Percentiles rank a stretch among this genome's conserved stretches.
phyloP scores from a whole-genome alignment of 805 yeast genomes.

The Candida arabinofermentans region DNA sequence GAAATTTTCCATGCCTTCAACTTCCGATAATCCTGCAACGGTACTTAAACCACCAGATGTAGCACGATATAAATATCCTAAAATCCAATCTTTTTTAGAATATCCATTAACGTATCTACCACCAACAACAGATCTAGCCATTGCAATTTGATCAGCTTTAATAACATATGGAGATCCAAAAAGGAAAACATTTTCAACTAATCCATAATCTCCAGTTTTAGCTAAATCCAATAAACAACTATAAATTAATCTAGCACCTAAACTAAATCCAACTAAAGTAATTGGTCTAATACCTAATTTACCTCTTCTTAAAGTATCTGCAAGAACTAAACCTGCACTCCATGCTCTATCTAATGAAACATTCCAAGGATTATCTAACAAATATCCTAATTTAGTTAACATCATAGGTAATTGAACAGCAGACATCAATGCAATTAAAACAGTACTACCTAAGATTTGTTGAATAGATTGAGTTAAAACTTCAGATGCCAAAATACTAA shows the following conservation, averaged over 20 bases:
- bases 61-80: conserved; percentile 92
- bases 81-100: conserved; percentile 91
- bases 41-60: conserved; percentile 90
- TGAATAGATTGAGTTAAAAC: conserved; percentile 90
- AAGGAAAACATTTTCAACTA: conserved; percentile 81
- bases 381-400: conserved; percentile 79
- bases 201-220: conserved; percentile 78
- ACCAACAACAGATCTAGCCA: conserved; percentile 81
- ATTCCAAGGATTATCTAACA: conserved; percentile 96
- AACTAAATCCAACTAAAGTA: conserved; percentile 86
- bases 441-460: conserved; percentile 89
- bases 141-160: conserved; percentile 68
- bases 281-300: conserved; percentile 91
- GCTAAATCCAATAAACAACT: conserved; percentile 88
- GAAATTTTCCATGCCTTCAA: conserved; percentile 74
- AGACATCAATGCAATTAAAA: conserved; percentile 85
- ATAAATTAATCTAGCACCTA: conserved; percentile 89
- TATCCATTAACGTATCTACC: conserved; percentile 89
- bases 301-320: conserved; percentile 83
- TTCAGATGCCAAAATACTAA: conserved; percentile 88
- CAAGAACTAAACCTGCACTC: conserved; percentile 88
- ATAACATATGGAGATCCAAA: conserved; percentile 88
- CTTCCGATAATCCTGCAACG: conserved; percentile 86
- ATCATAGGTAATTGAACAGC: conserved; percentile 92
- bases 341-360: conserved; percentile 96